Evolutionary conservation across 768 basidiomycete species (phyloP), one percentile per base, ranked within the genome.

Genomic region (Suillus placidus): DNA sequence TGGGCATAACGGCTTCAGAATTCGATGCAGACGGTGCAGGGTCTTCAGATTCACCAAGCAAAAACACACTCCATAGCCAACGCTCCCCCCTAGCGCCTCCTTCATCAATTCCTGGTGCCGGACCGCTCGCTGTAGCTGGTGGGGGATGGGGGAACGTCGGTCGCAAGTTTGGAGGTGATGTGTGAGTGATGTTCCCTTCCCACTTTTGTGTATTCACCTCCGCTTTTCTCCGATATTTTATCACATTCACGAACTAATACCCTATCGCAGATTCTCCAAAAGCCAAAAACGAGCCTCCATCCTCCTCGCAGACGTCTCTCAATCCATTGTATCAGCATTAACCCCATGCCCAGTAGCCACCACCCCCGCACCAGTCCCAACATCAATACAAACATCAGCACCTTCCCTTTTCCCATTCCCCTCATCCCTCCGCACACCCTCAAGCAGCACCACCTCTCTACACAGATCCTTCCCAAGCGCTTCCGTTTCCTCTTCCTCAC

Each of bases 261-360:
- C 9, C 23, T 12, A 14, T 26, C 30, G 51, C 66, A 92, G 90
- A n/a, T 84, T 91, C 71, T 79, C 86, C 20, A 90, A 87, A 69
- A 82, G 79, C 70, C 88, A 88, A 65, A 90, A 89, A 76, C 87
- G 89, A 26, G 90, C 90, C 0, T 89, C 90, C 0, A 68, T 84
- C 1, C 80, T 92, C 37, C 72, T 92, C 62, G 84, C 88, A 0
- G 90, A 91, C 72, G 84, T 91, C 23, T 88, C 88, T 6, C 82
- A 83, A 66, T 81, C 84, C 47, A 79, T 88, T 42, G 81, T 81
- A 12, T 80, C 83, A 3, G 87, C 83, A 0, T 72, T 87, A 13
- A 74, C 78, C 8, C 80, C 84, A 2, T 67, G 78, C 16, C 76
- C 80, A 0, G 77, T 78, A 7, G 66, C 77, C 16, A 69, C 81